Conservation (phyloP, 2,329 filamentous ascomycete genomes). For the Fusarium sp. region DNA sequence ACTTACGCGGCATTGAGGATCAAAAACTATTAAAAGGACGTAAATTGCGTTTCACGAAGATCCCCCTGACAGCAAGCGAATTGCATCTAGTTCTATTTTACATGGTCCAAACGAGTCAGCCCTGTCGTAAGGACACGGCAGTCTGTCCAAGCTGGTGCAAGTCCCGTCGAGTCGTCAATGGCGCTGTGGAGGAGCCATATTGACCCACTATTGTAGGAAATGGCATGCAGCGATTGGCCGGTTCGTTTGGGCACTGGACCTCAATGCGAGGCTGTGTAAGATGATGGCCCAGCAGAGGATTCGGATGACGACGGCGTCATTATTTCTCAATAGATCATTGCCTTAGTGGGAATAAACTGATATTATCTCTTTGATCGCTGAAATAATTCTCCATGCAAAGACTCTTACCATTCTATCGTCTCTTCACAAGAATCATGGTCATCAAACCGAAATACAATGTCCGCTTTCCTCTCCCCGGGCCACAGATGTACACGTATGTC, state of each 20-base stretch:
- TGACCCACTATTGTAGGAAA: not conserved
- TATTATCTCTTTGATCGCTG: no score
- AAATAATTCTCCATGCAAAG: not conserved
- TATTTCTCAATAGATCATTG: no score
- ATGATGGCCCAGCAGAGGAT: not conserved
- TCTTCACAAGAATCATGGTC: slow-evolving; percentile 14
- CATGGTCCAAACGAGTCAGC: no score
- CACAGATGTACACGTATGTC: slow-evolving; percentile 22
- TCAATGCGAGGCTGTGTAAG: not conserved
- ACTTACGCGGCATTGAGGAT: not conserved
- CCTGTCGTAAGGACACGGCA: no score
- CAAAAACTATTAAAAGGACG: not conserved
- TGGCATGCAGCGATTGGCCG: not conserved
- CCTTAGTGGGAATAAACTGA: no score
- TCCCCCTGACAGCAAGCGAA: no score
- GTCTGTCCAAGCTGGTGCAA: no score
- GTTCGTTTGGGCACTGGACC: slow-evolving; percentile 6
- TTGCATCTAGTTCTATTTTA: no score
- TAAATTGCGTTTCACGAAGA: not conserved
- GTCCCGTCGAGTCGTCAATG: no score
- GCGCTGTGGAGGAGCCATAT: not conserved
- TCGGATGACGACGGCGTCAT: not conserved
- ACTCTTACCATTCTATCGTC: not conserved
- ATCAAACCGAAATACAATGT: slow-evolving; percentile 28
- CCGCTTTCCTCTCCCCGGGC: not conserved